phyloP scores from a whole-genome alignment of 768 basidiomycete genomes.

The Macrolepiota dolichaula region DNA sequence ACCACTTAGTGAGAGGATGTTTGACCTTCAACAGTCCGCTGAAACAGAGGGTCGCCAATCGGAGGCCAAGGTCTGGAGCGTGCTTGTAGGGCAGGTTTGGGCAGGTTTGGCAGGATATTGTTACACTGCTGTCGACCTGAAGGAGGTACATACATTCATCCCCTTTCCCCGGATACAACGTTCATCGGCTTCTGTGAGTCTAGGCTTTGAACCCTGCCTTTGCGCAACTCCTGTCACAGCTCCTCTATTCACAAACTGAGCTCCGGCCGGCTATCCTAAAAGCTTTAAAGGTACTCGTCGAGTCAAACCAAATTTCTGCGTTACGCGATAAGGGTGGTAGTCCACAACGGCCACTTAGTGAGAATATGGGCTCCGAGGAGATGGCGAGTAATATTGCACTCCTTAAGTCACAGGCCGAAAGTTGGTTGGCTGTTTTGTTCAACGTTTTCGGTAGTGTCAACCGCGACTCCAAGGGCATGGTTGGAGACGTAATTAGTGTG shows the following conservation, averaged over 20 bases:
- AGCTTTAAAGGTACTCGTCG: slow-evolving; percentile 77
- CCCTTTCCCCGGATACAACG: not conserved
- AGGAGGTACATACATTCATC: slow-evolving; percentile 41
- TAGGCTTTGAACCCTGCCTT: slow-evolving; percentile 77
- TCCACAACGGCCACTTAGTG: slow-evolving; percentile 23
- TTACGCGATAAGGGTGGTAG: slow-evolving; percentile 26
- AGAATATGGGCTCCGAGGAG: slow-evolving; percentile 51
- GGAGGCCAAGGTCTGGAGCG: slow-evolving; percentile 95
- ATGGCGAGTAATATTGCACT: slow-evolving; percentile 68
- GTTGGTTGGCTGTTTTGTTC: slow-evolving; percentile 93
- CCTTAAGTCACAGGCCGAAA: slow-evolving; percentile 77
- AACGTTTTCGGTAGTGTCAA: slow-evolving; percentile 90
- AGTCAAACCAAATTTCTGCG: slow-evolving; percentile 56
- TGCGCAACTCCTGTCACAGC: slow-evolving; percentile 85
- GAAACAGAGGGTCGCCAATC: slow-evolving; percentile 69
- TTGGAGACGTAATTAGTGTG: slow-evolving; percentile 85
- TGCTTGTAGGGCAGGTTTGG: slow-evolving; percentile 93
- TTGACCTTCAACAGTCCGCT: slow-evolving; percentile 79
- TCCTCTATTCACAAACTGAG: slow-evolving; percentile 87
- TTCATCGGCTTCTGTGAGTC: slow-evolving; percentile 4
- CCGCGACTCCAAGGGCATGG: slow-evolving; percentile 69
- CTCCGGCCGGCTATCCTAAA: slow-evolving; percentile 81
- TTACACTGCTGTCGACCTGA: slow-evolving; percentile 71
- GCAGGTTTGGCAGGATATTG: slow-evolving; percentile 89
- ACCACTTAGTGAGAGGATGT: slow-evolving; percentile 91